phyloP scores from a whole-genome alignment of 768 basidiomycete species.

The Coprinopsis sp. region DNA sequence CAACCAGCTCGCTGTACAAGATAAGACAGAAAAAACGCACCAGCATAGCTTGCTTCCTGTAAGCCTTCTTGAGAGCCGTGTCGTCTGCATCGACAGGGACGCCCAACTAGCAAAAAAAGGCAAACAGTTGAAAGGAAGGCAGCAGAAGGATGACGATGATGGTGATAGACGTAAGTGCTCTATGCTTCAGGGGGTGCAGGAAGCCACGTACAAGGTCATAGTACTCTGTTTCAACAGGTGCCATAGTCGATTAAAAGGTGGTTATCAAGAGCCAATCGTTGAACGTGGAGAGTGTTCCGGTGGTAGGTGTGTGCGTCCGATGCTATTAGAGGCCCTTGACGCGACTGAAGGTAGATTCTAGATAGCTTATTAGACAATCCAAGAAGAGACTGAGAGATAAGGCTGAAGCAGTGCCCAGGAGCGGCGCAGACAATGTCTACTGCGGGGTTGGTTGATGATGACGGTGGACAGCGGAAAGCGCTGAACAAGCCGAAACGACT shows the following conservation, averaged over 20 bases:
- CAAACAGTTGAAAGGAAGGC: constrained; percentile 2
- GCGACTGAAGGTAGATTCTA: too few species aligned
- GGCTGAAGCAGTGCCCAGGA: too few species aligned
- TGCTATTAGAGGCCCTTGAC: too few species aligned
- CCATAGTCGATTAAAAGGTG: constrained; percentile 38
- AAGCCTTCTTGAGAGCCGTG: constrained; percentile 88
- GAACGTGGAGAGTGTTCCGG: not conserved
- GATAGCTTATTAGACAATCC: too few species aligned
- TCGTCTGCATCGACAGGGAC: constrained; percentile 72
- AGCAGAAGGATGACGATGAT: too few species aligned
- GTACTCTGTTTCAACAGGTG: constrained; percentile 88
- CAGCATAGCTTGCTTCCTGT: constrained; percentile 91
- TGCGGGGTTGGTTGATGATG: too few species aligned
- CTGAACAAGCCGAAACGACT: too few species aligned
- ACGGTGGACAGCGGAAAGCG: too few species aligned
- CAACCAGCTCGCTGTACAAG: not conserved
- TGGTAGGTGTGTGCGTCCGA: too few species aligned
- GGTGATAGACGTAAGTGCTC: not conserved
- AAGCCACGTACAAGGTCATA: constrained; percentile 67
- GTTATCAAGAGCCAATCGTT: not conserved
- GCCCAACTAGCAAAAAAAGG: constrained; percentile 54
- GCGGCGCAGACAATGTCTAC: too few species aligned
- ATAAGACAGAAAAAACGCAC: constrained; percentile 31
- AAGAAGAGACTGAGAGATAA: too few species aligned
- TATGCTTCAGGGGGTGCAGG: not conserved